Percentiles rank a stretch among this genome's conserved stretches.
These are phyloP conservation scores for Novymonas esmeraldas DNA, from an alignment of 208 protist species.

Conservation along the genomic window DNA sequence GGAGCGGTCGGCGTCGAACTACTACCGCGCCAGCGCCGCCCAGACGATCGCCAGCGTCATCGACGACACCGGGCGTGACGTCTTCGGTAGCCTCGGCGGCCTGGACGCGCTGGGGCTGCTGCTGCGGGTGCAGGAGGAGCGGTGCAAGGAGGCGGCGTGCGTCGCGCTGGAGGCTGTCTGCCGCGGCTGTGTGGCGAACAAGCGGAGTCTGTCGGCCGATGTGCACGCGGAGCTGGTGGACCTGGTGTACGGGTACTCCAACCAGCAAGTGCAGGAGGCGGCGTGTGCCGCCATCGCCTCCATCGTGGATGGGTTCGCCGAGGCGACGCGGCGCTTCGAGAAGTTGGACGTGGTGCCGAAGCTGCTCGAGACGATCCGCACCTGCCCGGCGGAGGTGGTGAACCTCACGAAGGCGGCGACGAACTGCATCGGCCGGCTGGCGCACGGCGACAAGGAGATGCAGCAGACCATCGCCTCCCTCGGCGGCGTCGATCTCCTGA, in stretches of 20 bases:
- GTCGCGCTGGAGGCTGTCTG: conserved; percentile 87
- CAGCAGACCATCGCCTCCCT: conserved; percentile 76
- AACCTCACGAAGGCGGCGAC: conserved; percentile 88
- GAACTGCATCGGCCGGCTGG: conserved; percentile 87
- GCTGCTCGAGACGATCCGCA: conserved; percentile 87
- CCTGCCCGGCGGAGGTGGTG: conserved; percentile 84
- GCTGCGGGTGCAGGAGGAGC: conserved; percentile 86
- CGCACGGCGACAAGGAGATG: conserved; percentile 82
- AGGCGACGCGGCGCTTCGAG: conserved; percentile 63
- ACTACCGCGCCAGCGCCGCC: conserved; percentile 86
- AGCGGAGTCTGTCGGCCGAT: conserved; percentile 46
- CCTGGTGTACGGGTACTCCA: conserved; percentile 87
- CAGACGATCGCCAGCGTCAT: conserved; percentile 90
- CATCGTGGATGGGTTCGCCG: conserved; percentile 77
- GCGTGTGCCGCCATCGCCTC: conserved; percentile 85
- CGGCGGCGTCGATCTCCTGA: conserved; percentile 83
- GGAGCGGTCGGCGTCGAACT: conserved; percentile 77
- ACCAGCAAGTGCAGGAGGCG: conserved; percentile 92
- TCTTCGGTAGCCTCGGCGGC: conserved; percentile 66
- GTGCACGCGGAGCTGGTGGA: conserved; percentile 79
- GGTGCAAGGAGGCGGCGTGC: conserved; percentile 90
- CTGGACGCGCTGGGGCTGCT: conserved; percentile 74
- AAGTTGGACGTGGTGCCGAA: conserved; percentile 81
- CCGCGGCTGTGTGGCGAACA: conserved; percentile 76
- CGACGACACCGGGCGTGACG: conserved; percentile 76